phyloP scores from a whole-genome alignment of 2,329 filamentous ascomycete species.

The Verruconis gallopava region DNA sequence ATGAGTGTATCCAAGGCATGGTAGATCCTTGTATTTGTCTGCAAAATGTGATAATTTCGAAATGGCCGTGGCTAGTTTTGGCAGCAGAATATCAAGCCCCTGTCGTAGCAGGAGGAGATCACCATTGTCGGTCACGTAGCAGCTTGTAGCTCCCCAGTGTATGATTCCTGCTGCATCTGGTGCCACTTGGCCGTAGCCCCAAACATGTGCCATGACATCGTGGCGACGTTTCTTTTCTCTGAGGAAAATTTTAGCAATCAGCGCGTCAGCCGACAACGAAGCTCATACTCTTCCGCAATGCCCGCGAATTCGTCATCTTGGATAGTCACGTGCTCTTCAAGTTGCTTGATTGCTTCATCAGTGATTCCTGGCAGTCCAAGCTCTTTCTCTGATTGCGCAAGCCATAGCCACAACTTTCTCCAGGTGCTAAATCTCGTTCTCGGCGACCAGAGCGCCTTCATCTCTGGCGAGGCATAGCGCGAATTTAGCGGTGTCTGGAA shows the following conservation, averaged over 20 bases:
- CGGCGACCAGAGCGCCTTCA: slow-evolving; percentile 21
- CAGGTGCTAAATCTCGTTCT: slow-evolving; percentile 64
- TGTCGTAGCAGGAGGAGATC: slow-evolving; percentile 67
- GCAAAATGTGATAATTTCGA: slow-evolving; percentile 62
- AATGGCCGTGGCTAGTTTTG: slow-evolving; percentile 69
- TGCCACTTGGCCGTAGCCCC: slow-evolving; percentile 60
- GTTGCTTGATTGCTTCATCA: slow-evolving; percentile 42
- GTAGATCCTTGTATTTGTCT: slow-evolving; percentile 55
- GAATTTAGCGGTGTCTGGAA: slow-evolving; percentile 57
- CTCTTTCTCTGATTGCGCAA: slow-evolving; percentile 72
- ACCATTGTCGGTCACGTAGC: slow-evolving; percentile 59
- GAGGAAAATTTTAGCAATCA: background rate
- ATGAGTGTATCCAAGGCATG: slow-evolving; percentile 68
- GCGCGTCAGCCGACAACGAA: slow-evolving; percentile 13
- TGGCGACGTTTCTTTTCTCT: background rate
- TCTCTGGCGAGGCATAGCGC: slow-evolving; percentile 51
- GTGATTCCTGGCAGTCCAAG: slow-evolving; percentile 62
- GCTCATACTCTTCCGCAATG: slow-evolving; percentile 36
- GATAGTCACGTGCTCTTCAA: slow-evolving; percentile 32
- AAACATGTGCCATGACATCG: slow-evolving; percentile 40
- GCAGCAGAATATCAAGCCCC: slow-evolving; percentile 61
- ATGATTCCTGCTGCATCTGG: slow-evolving; percentile 74
- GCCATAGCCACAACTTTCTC: slow-evolving; percentile 74
- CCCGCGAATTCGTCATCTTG: slow-evolving; percentile 35
- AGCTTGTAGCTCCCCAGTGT: slow-evolving; percentile 56